Conservation (phyloP, 306 rosid genomes). For the Quercus alba region DNA sequence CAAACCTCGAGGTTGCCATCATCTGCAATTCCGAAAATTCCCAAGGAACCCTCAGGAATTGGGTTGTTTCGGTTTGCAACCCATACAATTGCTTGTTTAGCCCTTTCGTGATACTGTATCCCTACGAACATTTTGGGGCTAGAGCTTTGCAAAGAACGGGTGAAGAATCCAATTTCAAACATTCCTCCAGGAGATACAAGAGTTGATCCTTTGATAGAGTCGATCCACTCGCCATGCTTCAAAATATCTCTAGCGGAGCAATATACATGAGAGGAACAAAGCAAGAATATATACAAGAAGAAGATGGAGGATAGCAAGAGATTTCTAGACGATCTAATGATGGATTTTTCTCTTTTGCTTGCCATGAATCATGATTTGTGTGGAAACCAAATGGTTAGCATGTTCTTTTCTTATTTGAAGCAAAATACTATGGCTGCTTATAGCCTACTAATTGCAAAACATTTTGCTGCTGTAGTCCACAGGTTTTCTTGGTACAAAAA, state of each 20-base stretch:
- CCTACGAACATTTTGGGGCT: no score
- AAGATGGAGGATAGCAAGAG: background rate
- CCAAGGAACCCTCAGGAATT: background rate
- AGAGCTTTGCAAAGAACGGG: background rate
- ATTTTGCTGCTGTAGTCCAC: no score
- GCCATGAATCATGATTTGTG: no score
- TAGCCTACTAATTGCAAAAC: no score
- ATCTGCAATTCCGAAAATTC: background rate
- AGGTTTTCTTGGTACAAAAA: no score
- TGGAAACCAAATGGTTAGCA: no score
- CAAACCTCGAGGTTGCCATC: background rate
- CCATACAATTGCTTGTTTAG: no score
- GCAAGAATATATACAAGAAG: background rate
- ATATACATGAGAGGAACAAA: background rate
- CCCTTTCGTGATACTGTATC: no score
- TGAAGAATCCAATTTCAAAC: constrained; percentile 42
- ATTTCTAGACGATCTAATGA: no score
- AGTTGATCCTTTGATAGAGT: background rate
- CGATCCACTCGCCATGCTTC: background rate
- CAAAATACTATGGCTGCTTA: no score
- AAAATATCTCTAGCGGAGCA: background rate
- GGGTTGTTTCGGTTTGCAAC: background rate
- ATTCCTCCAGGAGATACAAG: constrained; percentile 23
- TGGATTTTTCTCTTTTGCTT: no score
- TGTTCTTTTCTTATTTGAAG: no score